These are phyloP conservation scores for Cercospora zeina DNA, from an alignment of 2,329 filamentous ascomycete genomes.

Conservation along the genomic window DNA sequence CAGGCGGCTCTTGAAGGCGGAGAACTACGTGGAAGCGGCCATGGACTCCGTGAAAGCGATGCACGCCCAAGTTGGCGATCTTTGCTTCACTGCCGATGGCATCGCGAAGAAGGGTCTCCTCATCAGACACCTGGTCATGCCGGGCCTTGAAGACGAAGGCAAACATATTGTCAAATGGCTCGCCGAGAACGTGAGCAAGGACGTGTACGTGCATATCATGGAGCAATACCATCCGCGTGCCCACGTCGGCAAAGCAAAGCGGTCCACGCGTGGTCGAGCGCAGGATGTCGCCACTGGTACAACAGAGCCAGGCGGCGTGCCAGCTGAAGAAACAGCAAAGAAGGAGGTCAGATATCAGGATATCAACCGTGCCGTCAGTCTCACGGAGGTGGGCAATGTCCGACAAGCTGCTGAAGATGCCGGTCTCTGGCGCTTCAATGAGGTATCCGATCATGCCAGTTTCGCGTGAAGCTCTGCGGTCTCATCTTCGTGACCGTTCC, in stretches of 20 bases:
- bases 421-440: slow-evolving; percentile 77
- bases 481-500: background rate
- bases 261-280: slow-evolving; percentile 34
- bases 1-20: slow-evolving; percentile 72
- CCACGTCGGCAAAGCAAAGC: slow-evolving; percentile 71
- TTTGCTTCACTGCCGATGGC: slow-evolving; percentile 78
- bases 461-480: slow-evolving; percentile 49
- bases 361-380: slow-evolving; percentile 70
- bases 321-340: slow-evolving; percentile 34
- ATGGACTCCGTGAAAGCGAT: slow-evolving; percentile 77
- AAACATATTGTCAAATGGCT: slow-evolving; percentile 74
- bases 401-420: slow-evolving; percentile 67
- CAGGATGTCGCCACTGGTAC: slow-evolving; percentile 35
- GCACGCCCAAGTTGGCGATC: slow-evolving; percentile 77
- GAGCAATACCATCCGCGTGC: slow-evolving; percentile 82
- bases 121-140: slow-evolving; percentile 82
- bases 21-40: slow-evolving; percentile 71
- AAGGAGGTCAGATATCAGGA: slow-evolving; percentile 67
- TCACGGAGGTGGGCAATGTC: slow-evolving; percentile 66
- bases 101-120: slow-evolving; percentile 76
- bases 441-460: slow-evolving; percentile 59
- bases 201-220: slow-evolving; percentile 84
- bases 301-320: slow-evolving; percentile 37
- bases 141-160: slow-evolving; percentile 72
- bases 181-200: slow-evolving; percentile 68